phyloP scores from a whole-genome alignment of 192 early-diverging fungal genomes.

The Coemansia sp. region DNA sequence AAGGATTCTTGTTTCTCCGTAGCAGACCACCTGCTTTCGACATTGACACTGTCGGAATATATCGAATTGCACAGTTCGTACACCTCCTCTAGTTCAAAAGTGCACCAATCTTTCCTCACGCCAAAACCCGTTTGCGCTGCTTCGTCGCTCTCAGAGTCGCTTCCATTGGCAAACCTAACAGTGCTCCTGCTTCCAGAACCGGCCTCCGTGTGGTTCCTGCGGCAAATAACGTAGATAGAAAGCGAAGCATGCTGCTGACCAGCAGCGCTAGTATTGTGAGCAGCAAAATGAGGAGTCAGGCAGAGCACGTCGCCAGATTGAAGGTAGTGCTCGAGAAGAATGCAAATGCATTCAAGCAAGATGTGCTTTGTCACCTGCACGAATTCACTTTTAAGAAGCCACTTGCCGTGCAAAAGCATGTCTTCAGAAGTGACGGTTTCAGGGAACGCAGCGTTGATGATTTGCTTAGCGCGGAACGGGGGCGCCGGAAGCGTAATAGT shows the following conservation, averaged over 20 bases:
- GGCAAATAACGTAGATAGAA: constrained; percentile 5
- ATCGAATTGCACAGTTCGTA: constrained; percentile 11
- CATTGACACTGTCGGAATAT: constrained; percentile 5
- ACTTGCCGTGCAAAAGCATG: constrained; percentile 16
- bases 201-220: neutral
- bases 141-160: neutral
- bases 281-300: constrained; percentile 13
- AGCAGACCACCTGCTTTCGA: constrained; percentile 19
- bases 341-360: constrained; percentile 24
- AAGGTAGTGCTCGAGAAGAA: constrained; percentile 34
- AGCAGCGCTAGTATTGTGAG: neutral
- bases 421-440: constrained; percentile 2
- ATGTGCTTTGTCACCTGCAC: constrained; percentile 23
- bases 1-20: neutral
- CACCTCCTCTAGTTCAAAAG: constrained; percentile 10
- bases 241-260: neutral
- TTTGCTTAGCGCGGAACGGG: constrained; percentile 6
- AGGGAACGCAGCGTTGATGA: constrained; percentile 3
- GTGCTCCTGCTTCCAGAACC: neutral
- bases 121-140: neutral
- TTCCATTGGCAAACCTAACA: neutral
- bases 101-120: neutral
- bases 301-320: constrained; percentile 22
- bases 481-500: constrained; percentile 24
- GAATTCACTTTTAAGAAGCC: constrained; percentile 6